Base-by-base conservation (phyloP, 352 stramenopile genomes). In the Phytophthora brassicae region DNA sequence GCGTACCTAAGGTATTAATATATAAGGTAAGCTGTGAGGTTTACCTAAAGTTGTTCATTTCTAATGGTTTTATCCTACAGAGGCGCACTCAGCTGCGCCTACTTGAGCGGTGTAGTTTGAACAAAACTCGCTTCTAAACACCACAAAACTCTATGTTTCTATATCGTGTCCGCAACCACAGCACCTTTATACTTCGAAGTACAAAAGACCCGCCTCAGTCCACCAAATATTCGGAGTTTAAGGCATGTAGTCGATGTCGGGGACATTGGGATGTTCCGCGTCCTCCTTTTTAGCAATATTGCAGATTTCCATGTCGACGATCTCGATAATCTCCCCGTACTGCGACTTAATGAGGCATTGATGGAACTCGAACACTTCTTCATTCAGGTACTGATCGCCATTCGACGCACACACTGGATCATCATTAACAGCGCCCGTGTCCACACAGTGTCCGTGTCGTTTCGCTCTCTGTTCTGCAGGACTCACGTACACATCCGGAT, bases 371-470 rank as follows among this genome's bases (percentile, higher is more conserved):
- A 87, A 79, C 8, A 86, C 68, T n/a, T 79, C 78, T 38, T 59
- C 41, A 57, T 89, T 89, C 56, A 57, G 42, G 53, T 86, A 82
- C 38, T 77, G 59, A 46, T 64, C 75, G 60, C 79, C 79, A 53
- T 87, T 80, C 4, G 77, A 85, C 28, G 62, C 76, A 36, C 79
- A 88, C 43, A 86, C 77, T 13, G 65, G 72, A 8, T 72, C 64
- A 14, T 74, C 60, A 7, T 79, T 64, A 16, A 70, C 60, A 19
- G 68, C 79, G 45, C 79, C 81, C 19, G 61, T 50, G 20, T 62
- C 60, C 35, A 57, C 38, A 14, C 75, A 84, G 58, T 77, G 62
- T 16, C 47, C 49, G 47, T 73, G 53, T 42, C 69, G 49, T 26
- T 77, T 77, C 16, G 53, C 55, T 55, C 66, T 31, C 46, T 62